Percentiles rank a stretch among this genome's conserved stretches.
Conservation (phyloP, 2,329 filamentous ascomycete genomes). For the Pestalotiopsis sp. region DNA sequence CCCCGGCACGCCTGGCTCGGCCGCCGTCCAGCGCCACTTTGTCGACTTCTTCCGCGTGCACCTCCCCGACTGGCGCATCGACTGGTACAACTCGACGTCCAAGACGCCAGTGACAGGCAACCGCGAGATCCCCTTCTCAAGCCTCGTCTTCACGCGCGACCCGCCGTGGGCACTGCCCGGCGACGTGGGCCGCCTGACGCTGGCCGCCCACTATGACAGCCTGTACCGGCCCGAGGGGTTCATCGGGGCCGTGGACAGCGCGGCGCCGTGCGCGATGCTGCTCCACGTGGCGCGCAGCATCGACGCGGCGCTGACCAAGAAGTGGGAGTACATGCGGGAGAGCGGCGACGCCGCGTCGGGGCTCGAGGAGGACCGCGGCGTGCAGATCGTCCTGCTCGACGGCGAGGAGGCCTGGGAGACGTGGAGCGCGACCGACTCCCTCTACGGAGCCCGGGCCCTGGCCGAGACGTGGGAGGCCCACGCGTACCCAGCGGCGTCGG, state of each 20-base stretch:
- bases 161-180: conserved; percentile 79
- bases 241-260: conserved; percentile 91
- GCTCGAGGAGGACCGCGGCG: conserved; percentile 76
- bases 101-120: conserved; percentile 77
- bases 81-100: conserved; percentile 88
- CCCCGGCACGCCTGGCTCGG: conserved; percentile 79
- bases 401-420: conserved; percentile 88
- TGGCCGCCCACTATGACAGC: conserved; percentile 94
- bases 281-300: conserved; percentile 83
- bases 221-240: conserved; percentile 82
- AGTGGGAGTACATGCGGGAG: conserved; percentile 75
- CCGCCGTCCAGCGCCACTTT: conserved; percentile 78
- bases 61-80: conserved; percentile 78
- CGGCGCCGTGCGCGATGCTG: conserved; percentile 91
- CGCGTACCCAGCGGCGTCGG: conserved; percentile 71
- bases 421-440: conserved; percentile 81
- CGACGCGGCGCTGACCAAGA: conserved; percentile 76
- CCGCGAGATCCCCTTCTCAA: conserved; percentile 77
- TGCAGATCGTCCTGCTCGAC: conserved; percentile 89
- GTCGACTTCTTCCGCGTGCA: conserved; percentile 75
- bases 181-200: conserved; percentile 77
- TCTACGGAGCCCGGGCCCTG: conserved; percentile 83
- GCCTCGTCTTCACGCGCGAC: conserved; percentile 84
- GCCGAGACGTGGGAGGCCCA: conserved; percentile 80
- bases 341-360: conserved; percentile 54